phyloP scores from a whole-genome alignment of 2,329 filamentous ascomycete species.

The Fusarium annulatum region DNA sequence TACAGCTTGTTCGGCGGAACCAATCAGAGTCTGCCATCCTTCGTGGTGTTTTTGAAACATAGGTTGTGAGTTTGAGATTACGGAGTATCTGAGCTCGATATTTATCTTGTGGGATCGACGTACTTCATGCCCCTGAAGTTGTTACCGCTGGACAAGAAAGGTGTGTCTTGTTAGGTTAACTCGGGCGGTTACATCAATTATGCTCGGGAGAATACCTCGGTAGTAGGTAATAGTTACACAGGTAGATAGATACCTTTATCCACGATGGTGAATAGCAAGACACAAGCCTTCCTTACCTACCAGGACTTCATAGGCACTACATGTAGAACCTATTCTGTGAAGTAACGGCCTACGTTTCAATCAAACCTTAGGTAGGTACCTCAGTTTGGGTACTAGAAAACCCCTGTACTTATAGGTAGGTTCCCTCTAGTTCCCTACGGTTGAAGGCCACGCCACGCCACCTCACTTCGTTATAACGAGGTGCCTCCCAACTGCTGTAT shows the following conservation, averaged over 20 bases:
- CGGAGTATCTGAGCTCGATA: conserved; percentile 7
- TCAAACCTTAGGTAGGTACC: not conserved
- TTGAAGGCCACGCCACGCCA: not conserved
- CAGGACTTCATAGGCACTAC: not conserved
- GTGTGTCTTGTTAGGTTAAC: not conserved
- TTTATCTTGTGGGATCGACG: conserved; percentile 15
- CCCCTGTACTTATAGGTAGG: not conserved
- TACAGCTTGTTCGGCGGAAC: conserved; percentile 34
- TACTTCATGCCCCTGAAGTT: conserved; percentile 10
- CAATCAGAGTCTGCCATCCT: conserved; percentile 34
- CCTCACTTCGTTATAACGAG: not conserved
- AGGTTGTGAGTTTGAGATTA: not conserved
- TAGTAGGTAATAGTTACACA: too few species aligned
- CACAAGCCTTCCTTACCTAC: not conserved
- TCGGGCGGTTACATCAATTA: conserved; percentile 9
- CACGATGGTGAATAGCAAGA: not conserved
- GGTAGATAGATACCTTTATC: not conserved
- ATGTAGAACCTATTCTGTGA: not conserved
- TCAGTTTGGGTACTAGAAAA: not conserved
- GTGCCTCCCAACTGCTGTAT: conserved; percentile 14
- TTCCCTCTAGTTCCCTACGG: not conserved
- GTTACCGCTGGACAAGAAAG: conserved; percentile 8
- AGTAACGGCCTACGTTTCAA: not conserved
- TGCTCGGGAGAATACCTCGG: not conserved
- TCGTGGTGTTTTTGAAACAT: conserved; percentile 19